Evolutionary conservation across 2,329 filamentous ascomycete species (phyloP), one percentile per base, ranked within the genome.

Genomic region (Zarea fungicola): DNA sequence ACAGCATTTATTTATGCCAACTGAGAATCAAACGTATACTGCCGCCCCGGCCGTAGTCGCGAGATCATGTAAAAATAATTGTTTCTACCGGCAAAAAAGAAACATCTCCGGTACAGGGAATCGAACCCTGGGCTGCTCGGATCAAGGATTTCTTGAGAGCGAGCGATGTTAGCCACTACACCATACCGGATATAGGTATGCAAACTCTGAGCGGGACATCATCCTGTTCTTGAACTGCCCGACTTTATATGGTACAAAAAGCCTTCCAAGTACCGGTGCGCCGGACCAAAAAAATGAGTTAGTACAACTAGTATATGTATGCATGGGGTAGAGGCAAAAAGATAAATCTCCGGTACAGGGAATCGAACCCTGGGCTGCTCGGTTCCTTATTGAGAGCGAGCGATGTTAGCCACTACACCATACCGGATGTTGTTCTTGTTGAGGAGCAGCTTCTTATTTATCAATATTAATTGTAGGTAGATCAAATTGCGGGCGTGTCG

Each of bases 341-440:
- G 13, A 42, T 25, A 45, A 21, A 13, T 31, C 49, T 53, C 52
- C 49, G 52, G 48, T 53, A 53, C 52, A 45, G 51, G 51, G 51
- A 53, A 53, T 53, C 51, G 48, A 51, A 53, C 51, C 51, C 51
- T 44, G 51, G 51, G 52, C 52, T 53, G 52, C 49, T 53, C 52
- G 52, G 52, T 26, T 21, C 49, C 39, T 34, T 19, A 9, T 34
- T 64, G 61, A 64, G 62, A 64, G 61, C 60, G 62, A 63, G 60
- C 62, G 62, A 64, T 64, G 62, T 63, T 64, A 63, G 61, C 62
- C 62, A 62, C 61, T 64, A 64, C 61, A 64, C 62, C 62, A 64
- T 63, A 62, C 58, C 61, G 62, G 62, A 64, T 55, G 18, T 18
- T 16, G n/a, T 35, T 1, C 37, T 40, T 34, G 6, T 34, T 45